Conservation (phyloP, 1,139 yeast genomes). For the Candida glucosophila region DNA sequence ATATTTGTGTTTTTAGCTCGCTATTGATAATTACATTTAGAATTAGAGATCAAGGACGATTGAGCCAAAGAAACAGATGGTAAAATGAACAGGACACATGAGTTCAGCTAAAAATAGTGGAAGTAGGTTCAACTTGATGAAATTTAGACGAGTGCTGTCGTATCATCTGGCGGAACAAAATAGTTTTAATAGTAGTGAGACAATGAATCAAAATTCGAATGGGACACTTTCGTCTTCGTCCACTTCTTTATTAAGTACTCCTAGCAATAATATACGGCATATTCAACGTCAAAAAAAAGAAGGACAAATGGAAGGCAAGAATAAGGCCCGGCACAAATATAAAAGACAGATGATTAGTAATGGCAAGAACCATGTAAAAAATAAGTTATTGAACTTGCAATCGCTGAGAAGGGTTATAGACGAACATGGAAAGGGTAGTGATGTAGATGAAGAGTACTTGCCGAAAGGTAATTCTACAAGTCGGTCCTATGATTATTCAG, state of each 20-base stretch:
- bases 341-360: conserved; percentile 3
- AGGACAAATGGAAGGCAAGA: conserved; percentile 2
- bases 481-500: conserved; percentile 18
- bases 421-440: background rate
- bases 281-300: conserved; percentile 7
- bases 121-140: conserved; percentile 1
- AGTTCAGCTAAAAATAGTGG: conserved; percentile 7
- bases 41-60: too few relatives aligned
- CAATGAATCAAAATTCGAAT: conserved; percentile 16
- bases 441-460: too few relatives aligned
- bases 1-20: too few relatives aligned
- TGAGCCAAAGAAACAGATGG: background rate
- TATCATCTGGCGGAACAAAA: conserved; percentile 11
- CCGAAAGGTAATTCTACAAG: background rate
- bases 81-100: conserved; percentile 3
- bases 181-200: conserved; percentile 11
- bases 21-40: too few relatives aligned
- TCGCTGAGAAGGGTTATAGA: conserved; percentile 10
- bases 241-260: conserved; percentile 23
- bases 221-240: conserved; percentile 24
- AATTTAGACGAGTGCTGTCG: conserved; percentile 12
- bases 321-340: conserved; percentile 1
- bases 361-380: conserved; percentile 19
- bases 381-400: conserved; percentile 22
- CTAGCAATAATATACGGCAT: conserved; percentile 21